Evolutionary conservation across 176 grass and related monocot species (phyloP), one percentile per base, ranked within the genome.

Genomic region (Olyra latifolia): DNA sequence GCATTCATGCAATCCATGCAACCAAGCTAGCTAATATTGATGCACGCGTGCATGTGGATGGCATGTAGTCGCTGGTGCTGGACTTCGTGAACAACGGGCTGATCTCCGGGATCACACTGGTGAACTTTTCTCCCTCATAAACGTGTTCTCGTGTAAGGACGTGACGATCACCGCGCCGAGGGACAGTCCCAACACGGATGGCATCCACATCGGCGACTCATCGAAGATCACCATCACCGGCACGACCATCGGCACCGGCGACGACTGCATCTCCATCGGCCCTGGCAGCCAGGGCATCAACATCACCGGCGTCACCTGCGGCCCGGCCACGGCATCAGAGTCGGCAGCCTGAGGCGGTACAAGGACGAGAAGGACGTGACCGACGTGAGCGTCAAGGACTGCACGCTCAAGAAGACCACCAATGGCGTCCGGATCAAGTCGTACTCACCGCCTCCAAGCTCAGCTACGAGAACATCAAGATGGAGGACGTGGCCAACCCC

Each of bases 201-300:
- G n/a, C n/a, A n/a, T n/a, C n/a, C n/a, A n/a, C 79, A 86, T 92
- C 6, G 90, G 90, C 0, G 82, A 88, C 66, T 87, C 82, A 1
- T 69, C 74, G 11, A 49, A 84, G 22, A 48, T 96, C 57, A 90
- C 14, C 45, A 92, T 96, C 85, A 8, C 50, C 1, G 15, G 48
- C 70, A 89, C 87, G 2, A 62, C 22, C 41, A 96, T 96, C 39
- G 85, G 58, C 53, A 64, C 67, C 14, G 90, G 93, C 9, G 93
- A 94, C 7, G 92, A 94, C 62, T 91, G 86, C 74, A 79, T 94
- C 74, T 94, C 92, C 40, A 82, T 91, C 5, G 90, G 93, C 45
- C 87, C 86, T 0, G 93, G 93, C 0, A 77, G 25, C 47, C 15
- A 5, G 10, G 58, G 55, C 10, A 42, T 95, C 74, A 83, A 42